Evolutionary conservation across 2,329 filamentous ascomycete genomes (phyloP), one percentile per base, ranked within the genome.

Genomic region (Diaporthe vexans): DNA sequence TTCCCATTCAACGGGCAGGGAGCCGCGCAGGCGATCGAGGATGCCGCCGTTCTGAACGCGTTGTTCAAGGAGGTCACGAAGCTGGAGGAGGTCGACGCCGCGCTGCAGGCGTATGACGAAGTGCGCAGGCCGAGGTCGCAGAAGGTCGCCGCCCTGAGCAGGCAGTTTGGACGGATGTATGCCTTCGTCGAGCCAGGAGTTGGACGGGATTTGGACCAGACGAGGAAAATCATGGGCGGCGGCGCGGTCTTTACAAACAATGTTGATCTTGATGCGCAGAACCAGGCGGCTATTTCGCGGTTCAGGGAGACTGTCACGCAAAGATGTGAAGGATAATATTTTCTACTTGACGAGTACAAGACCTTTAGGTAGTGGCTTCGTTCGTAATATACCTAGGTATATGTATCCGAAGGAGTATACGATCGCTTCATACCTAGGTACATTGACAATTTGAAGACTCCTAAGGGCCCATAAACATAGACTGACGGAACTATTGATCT

Each of bases 11-110:
- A 80, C 4, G 82, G 82, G 9, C 82, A 83, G 71, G 82, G 82
- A 0, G 82, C 82, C 0, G 81, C 81, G 24, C 83, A 84, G 74
- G 82, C 81, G n/a, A 77, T 84, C 61, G 82, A 84, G 75, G 82
- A 84, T 73, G 81, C 81, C 0, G 79, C 80, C 1, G 79, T 81
- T 9, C 78, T 84, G 10, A 73, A 79, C 43, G 51, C 57, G 26
- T 61, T 83, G 24, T 78, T 83, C 54, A 72, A 40, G 2, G 51
- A 54, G 52, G 77, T 81, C 26, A 43, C 29, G 29, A 29, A 58
- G 5, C 63, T 63, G 26, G 67, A 21, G 4, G 71, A 78, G 19
- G 72, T 82, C 48, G 69, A 59, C 19, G 51, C 59, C 2, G 80
- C 80, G 56, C 78, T 83, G 56, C 21, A 5, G 57, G 81, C 81